These are phyloP conservation scores for Xylariaceae sp. DNA, from an alignment of 2,329 filamentous ascomycete species.

Conservation along the genomic window DNA sequence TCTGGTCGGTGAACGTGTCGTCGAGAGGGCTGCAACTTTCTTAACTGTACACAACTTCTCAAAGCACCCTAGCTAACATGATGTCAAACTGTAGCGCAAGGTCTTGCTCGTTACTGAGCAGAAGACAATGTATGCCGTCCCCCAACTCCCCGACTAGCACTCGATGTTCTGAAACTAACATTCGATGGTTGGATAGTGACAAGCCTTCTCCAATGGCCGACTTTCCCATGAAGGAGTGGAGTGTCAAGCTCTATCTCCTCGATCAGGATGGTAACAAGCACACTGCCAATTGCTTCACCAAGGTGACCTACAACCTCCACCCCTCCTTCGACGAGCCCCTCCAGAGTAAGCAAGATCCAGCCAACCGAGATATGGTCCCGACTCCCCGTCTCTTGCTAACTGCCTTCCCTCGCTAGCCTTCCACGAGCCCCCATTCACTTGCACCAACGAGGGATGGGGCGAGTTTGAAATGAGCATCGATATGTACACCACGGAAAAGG, in stretches of 20 bases:
- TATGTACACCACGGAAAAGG: slow-evolving; percentile 78
- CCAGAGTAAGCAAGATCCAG: slow-evolving; percentile 60
- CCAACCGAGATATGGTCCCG: slow-evolving; percentile 2
- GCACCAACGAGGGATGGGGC: slow-evolving; percentile 94
- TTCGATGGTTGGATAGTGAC: slow-evolving; percentile 45
- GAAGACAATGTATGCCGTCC: slow-evolving; percentile 76
- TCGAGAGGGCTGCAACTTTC: too few species aligned
- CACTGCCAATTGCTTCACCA: slow-evolving; percentile 80
- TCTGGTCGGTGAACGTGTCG: too few species aligned
- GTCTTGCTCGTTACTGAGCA: slow-evolving; percentile 94
- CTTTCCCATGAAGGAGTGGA: slow-evolving; percentile 91
- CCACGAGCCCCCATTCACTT: slow-evolving; percentile 79
- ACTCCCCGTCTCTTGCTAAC: slow-evolving; percentile 12
- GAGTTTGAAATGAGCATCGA: slow-evolving; percentile 95
- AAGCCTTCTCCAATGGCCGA: slow-evolving; percentile 78
- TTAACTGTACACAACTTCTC: not conserved
- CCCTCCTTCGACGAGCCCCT: slow-evolving; percentile 84
- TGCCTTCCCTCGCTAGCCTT: slow-evolving; percentile 50
- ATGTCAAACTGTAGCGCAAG: slow-evolving; percentile 62
- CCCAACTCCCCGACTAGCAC: too few species aligned
- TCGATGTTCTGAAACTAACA: too few species aligned
- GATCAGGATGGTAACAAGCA: slow-evolving; percentile 83
- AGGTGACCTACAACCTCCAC: slow-evolving; percentile 88
- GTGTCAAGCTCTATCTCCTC: slow-evolving; percentile 75
- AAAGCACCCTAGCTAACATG: slow-evolving; percentile 16